Conservation (phyloP, 768 basidiomycete genomes). For the Collybiopsis confluens region DNA sequence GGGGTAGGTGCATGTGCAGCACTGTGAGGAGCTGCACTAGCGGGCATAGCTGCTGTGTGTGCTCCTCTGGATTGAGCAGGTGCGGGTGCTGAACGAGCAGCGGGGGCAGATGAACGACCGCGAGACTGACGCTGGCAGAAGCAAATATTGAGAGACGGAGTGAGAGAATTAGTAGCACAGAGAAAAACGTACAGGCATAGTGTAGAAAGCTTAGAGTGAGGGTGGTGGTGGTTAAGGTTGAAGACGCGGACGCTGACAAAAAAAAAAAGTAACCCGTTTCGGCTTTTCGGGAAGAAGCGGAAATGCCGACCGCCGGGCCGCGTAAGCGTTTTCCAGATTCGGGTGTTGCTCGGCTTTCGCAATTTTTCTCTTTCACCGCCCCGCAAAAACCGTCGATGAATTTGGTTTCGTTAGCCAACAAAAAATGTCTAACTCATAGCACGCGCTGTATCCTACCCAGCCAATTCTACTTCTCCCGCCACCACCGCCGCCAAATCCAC, state of each 20-base stretch:
- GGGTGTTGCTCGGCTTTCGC: too few relatives aligned
- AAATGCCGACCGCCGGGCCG: too few relatives aligned
- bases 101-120: constrained; percentile 56
- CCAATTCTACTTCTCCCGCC: too few relatives aligned
- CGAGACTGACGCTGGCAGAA: constrained; percentile 75
- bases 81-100: constrained; percentile 38
- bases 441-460: background rate
- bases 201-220: constrained; percentile 10
- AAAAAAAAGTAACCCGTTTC: too few relatives aligned
- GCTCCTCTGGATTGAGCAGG: constrained; percentile 45
- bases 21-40: constrained; percentile 19
- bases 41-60: constrained; percentile 47
- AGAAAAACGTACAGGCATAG: constrained; percentile 45
- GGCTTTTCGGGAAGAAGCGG: too few relatives aligned
- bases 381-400: background rate
- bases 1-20: constrained; percentile 40
- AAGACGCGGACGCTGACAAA: background rate
- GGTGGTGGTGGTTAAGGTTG: background rate
- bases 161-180: background rate
- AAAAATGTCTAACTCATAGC: background rate
- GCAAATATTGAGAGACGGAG: background rate
- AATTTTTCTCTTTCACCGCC: constrained; percentile 11
- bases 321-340: too few relatives aligned
- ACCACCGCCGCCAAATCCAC: too few relatives aligned
- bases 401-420: background rate